Evolutionary conservation across 2,329 filamentous ascomycete genomes (phyloP), one percentile per base, ranked within the genome.

Genomic region (Beauveria brongniartii): DNA sequence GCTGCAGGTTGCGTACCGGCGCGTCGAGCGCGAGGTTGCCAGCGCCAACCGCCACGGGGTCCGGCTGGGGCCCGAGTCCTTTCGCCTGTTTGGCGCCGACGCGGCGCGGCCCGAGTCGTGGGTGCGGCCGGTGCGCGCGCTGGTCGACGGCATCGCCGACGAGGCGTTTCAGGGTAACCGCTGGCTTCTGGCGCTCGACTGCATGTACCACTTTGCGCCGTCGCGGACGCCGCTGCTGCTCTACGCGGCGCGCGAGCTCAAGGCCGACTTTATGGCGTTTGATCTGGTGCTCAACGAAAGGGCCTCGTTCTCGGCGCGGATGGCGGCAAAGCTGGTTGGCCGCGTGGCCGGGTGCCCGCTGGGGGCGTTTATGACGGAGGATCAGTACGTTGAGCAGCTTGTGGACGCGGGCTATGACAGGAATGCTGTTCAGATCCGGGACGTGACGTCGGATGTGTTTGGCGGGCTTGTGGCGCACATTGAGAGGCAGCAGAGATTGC

Each of bases 131-230:
- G 64, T 73, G 1, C 53, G 57, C 2, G 52, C 64, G 1, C 67
- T 71, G 2, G 65, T 75, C 9, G 61, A 67, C 10, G 65, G 66
- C 2, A 30, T 75, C 18, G 63, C 64, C 0, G 65, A 69, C 40
- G 64, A 67, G 30, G 55, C 44, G 2, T 68, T 69, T 5, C 59
- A 59, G 0, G 69, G 12, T 1, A 1, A 81, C 55, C 65, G 68
- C n/a, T 84, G 81, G 80, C 70, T 85, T 0, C 72, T 85, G 1
- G 82, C 78, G 0, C 73, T 85, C 1, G 82, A 85, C 66, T 80
- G 80, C 2, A 67, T 83, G 5, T 85, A 85, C 59, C 81, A 85
- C 66, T 85, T 84, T 65, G 72, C 71, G 0, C 82, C 82, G 0
- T 83, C 81, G 0, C 72, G 82, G 16, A 72, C 69, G 59, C 75